Conservation (phyloP, 2,329 filamentous ascomycete species). For the Fusarium fujikuroi region DNA sequence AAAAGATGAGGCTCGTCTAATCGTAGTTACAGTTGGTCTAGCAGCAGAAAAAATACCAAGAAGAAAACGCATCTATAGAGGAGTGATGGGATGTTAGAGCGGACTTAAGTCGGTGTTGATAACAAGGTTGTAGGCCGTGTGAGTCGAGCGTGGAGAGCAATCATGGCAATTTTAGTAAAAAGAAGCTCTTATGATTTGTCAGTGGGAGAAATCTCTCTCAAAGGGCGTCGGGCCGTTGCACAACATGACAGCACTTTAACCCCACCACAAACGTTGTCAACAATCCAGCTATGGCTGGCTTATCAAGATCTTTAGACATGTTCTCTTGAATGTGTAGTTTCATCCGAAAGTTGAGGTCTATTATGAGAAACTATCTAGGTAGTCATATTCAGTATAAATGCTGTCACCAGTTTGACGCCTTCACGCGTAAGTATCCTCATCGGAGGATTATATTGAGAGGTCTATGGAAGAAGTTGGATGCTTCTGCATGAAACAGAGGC, state of each 20-base stretch:
- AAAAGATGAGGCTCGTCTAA: slow-evolving; percentile 20
- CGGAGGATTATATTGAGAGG: background rate
- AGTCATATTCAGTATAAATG: background rate
- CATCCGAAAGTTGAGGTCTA: background rate
- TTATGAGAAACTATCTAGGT: background rate
- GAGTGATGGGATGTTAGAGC: background rate
- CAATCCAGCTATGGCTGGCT: background rate
- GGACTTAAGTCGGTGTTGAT: slow-evolving; percentile 5
- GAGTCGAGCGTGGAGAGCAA: slow-evolving; percentile 38
- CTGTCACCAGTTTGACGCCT: background rate
- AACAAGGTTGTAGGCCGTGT: slow-evolving; percentile 24
- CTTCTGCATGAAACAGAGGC: background rate
- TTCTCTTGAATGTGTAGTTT: background rate
- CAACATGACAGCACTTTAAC: slow-evolving; percentile 20
- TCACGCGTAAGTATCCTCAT: background rate
- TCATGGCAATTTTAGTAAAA: slow-evolving; percentile 8
- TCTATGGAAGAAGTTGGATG: background rate
- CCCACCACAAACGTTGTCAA: slow-evolving; percentile 19
- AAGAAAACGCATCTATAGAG: slow-evolving; percentile 38
- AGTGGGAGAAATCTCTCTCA: slow-evolving; percentile 28
- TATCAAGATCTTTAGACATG: background rate
- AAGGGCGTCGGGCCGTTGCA: slow-evolving; percentile 33
- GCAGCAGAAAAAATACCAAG: slow-evolving; percentile 16
- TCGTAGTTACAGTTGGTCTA: slow-evolving; percentile 29
- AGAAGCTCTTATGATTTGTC: slow-evolving; percentile 40